A percentile compares a stretch with the other conserved stretches of the same genome.
These are phyloP conservation scores for Trypanosoma melophagium DNA, from an alignment of 208 protist species.

Conservation along the genomic window DNA sequence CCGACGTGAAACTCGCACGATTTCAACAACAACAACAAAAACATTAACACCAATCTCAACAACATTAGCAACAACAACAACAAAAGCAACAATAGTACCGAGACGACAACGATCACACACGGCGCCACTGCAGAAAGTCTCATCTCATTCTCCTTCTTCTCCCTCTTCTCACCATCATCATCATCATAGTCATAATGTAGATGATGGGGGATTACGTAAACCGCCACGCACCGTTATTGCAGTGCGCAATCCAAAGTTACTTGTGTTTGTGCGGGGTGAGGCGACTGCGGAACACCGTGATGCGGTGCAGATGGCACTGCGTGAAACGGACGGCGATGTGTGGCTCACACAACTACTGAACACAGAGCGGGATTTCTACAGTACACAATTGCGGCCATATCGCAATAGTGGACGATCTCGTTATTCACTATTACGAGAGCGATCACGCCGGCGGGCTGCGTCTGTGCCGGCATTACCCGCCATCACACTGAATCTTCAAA, in stretches of 20 bases:
- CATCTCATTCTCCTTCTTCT: not conserved
- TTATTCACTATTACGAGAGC: not conserved
- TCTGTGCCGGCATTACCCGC: conserved; percentile 46
- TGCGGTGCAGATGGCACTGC: conserved; percentile 11
- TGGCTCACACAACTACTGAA: conserved; percentile 38
- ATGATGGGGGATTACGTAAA: not conserved
- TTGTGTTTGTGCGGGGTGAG: conserved; percentile 31
- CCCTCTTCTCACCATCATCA: not conserved
- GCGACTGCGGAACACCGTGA: not conserved
- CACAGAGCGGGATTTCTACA: conserved; percentile 64
- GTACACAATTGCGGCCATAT: conserved; percentile 31
- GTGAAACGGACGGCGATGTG: conserved; percentile 30
- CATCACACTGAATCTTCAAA: not conserved
- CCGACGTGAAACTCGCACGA: conserved; percentile 24
- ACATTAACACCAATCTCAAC: no score
- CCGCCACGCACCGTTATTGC: conserved; percentile 33
- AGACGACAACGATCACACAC: conserved; percentile 5
- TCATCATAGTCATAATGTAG: not conserved
- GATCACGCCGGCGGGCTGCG: conserved; percentile 35
- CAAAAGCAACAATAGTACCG: not conserved
- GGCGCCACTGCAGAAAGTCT: not conserved
- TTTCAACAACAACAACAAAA: not conserved
- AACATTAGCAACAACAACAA: no score
- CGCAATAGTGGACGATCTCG: not conserved
- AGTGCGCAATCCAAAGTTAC: conserved; percentile 54